Conservation (phyloP, 306 rosid genomes). For the Hippophae tibetana region DNA sequence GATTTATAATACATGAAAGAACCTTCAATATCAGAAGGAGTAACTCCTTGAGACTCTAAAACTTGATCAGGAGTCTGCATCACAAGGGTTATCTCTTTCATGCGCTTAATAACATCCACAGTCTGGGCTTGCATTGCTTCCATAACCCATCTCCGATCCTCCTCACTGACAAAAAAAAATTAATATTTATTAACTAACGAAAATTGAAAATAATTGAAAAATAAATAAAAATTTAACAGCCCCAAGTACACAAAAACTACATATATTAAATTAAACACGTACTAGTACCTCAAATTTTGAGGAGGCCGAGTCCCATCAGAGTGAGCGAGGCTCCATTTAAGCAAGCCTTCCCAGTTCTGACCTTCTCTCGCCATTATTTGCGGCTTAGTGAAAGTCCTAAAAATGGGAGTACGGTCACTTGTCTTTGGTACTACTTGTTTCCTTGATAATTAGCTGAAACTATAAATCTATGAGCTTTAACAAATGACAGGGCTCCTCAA, state of each 20-base stretch:
- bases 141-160: slow-evolving; percentile 83
- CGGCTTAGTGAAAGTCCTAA: not conserved
- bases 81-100: slow-evolving; percentile 84
- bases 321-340: slow-evolving; percentile 76
- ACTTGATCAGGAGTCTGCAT: slow-evolving; percentile 85
- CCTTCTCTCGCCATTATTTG: slow-evolving; percentile 58
- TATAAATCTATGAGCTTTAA: not conserved
- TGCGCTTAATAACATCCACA: slow-evolving; percentile 72
- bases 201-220: not conserved
- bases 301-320: slow-evolving; percentile 65
- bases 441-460: not conserved
- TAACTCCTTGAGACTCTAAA: slow-evolving; percentile 79
- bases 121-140: slow-evolving; percentile 85
- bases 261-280: not conserved
- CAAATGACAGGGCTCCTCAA: not conserved
- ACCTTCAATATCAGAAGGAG: slow-evolving; percentile 73
- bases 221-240: not conserved
- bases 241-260: not conserved
- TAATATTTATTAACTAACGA: not conserved
- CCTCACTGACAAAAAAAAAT: slow-evolving; percentile 44
- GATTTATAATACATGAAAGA: not conserved
- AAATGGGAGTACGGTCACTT: not conserved
- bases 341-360: slow-evolving; percentile 86
- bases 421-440: not conserved
- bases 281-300: slow-evolving; percentile 46